phyloP scores from a whole-genome alignment of 306 rosid species.

The Quercus ilex region DNA sequence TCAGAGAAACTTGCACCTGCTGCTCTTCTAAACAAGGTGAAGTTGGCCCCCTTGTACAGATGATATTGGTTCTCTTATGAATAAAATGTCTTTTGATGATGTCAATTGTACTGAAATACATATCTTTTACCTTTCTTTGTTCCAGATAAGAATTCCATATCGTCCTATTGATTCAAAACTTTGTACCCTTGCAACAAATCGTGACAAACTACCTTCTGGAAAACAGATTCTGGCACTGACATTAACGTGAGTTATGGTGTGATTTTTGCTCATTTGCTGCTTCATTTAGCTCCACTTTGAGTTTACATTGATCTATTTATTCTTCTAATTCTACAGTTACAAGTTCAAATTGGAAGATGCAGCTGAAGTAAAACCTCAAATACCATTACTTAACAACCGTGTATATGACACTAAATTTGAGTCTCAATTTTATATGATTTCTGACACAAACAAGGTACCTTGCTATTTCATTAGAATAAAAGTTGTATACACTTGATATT shows the following conservation, averaged over 20 bases:
- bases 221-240: conserved; percentile 84
- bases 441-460: conserved; percentile 78
- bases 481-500: neutral
- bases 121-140: conserved; percentile 16
- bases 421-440: conserved; percentile 94
- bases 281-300: conserved; percentile 19
- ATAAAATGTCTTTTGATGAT: conserved; percentile 5
- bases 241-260: conserved; percentile 62
- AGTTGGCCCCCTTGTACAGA: conserved; percentile 9
- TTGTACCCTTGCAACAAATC: conserved; percentile 64
- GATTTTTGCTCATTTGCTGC: conserved; percentile 10
- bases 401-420: conserved; percentile 88
- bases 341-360: conserved; percentile 90
- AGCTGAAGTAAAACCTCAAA: conserved; percentile 78
- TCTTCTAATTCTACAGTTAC: conserved; percentile 61
- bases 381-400: conserved; percentile 78
- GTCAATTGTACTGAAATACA: conserved; percentile 14
- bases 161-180: conserved; percentile 82
- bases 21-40: conserved; percentile 87
- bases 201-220: conserved; percentile 91
- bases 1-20: conserved; percentile 85
- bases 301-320: conserved; percentile 7
- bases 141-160: conserved; percentile 80
- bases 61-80: neutral
- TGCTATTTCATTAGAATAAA: conserved; percentile 7